These are phyloP conservation scores for Claviceps arundinis DNA, from an alignment of 2,329 filamentous ascomycete species.

Conservation along the genomic window DNA sequence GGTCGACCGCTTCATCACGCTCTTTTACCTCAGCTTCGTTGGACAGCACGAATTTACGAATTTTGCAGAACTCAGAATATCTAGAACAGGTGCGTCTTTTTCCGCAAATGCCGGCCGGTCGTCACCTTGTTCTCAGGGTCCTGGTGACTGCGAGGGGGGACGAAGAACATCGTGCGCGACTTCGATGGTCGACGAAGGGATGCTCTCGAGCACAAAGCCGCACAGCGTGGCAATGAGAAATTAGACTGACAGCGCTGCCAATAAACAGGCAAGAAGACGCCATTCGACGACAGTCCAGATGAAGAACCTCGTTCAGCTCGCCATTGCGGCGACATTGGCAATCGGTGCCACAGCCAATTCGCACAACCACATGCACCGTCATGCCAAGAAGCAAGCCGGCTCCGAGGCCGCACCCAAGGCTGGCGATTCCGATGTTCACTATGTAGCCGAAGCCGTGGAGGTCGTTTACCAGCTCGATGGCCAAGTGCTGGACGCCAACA, in stretches of 20 bases:
- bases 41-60: conserved; percentile 8
- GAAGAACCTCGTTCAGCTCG: conserved; percentile 24
- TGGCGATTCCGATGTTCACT: conserved; percentile 33
- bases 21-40: conserved; percentile 17
- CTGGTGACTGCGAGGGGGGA: not conserved
- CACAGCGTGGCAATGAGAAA: not conserved
- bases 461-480: conserved; percentile 62
- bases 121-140: no score
- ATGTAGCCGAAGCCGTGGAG: conserved; percentile 47
- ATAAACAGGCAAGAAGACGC: not conserved
- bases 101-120: no score
- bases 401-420: conserved; percentile 33
- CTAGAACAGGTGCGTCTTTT: not conserved
- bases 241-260: not conserved
- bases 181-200: not conserved
- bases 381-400: conserved; percentile 39
- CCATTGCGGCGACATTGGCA: conserved; percentile 39
- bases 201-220: not conserved
- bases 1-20: conserved; percentile 15
- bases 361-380: conserved; percentile 47
- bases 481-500: conserved; percentile 41
- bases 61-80: not conserved
- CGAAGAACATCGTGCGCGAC: not conserved
- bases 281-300: conserved; percentile 3
- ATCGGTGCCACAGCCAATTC: conserved; percentile 43